These are phyloP conservation scores for Mucor circinelloides DNA, from an alignment of 371 early-diverging fungal genomes.

Conservation along the genomic window DNA sequence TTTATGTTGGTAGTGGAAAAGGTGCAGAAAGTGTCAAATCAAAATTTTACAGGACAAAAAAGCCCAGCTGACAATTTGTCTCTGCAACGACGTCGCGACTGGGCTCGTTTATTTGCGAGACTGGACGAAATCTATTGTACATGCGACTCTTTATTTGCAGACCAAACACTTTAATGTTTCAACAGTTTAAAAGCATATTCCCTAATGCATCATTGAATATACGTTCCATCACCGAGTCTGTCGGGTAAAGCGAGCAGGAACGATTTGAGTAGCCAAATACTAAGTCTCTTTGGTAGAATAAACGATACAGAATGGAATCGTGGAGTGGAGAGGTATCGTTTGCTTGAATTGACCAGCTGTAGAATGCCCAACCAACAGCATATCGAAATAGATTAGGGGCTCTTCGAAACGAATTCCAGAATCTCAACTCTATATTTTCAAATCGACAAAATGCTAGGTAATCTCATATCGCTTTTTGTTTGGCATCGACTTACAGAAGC, in stretches of 20 bases:
- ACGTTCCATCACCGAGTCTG: slow-evolving; percentile 40
- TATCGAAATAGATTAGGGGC: slow-evolving; percentile 24
- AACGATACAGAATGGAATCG: slow-evolving; percentile 21
- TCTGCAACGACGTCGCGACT: no score
- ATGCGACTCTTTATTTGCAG: background rate
- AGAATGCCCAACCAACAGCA: background rate
- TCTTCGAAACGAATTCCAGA: slow-evolving; percentile 35
- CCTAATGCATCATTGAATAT: slow-evolving; percentile 38
- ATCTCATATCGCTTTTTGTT: background rate
- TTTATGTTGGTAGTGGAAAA: background rate
- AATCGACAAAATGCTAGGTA: slow-evolving; percentile 29
- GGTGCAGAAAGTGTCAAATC: background rate
- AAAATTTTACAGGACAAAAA: background rate
- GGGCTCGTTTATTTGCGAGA: background rate
- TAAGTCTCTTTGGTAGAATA: background rate
- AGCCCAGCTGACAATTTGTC: background rate
- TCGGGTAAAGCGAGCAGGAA: slow-evolving; percentile 27
- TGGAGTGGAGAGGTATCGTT: slow-evolving; percentile 33
- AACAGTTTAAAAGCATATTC: slow-evolving; percentile 49
- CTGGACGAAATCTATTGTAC: background rate
- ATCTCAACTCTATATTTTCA: slow-evolving; percentile 28
- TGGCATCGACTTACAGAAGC: background rate
- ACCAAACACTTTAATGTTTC: slow-evolving; percentile 36
- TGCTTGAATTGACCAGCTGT: background rate
- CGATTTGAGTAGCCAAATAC: background rate